Evolutionary conservation across 768 basidiomycete species (phyloP), one percentile per base, ranked within the genome.

Genomic region (Leucosporidium creatinivorum): DNA sequence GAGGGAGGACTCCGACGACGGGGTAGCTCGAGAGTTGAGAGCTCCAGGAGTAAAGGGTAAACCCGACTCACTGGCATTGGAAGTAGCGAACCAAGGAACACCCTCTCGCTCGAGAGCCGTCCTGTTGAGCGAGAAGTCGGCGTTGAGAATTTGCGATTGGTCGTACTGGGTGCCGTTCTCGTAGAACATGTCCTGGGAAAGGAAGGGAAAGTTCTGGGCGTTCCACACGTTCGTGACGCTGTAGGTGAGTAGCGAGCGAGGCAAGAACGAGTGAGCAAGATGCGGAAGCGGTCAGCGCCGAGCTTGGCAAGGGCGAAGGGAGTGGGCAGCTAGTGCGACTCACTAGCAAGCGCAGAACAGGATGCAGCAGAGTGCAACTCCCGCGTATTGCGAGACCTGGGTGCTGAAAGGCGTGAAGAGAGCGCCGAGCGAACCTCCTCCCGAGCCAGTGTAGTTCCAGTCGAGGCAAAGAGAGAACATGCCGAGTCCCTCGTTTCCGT

Each of bases 401-500:
- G 76, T 77, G 25, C 63, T 67, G 54, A 78, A 63, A 0, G 78
- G 78, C n/a, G 73, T 74, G 75, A 75, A 77, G 17, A 78, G 72
- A 25, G 39, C 39, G 13, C 39, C 39, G 39, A 44, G 39, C 6
- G 51, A 52, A 10, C 51, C 51, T 26, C 51, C 26, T 21, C 19
- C 18, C 28, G 12, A 28, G 17, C 21, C 25, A 33, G 47, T 15
- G 51, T 52, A 52, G 36, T 33, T 19, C 50, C 26, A 51, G 7
- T 17, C 58, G 23, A 26, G 33, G 55, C 49, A 25, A 18, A 65
- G 54, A 49, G 67, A 71, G 65, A 58, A 58, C 73, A 75, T 55
- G 19, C 75, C 68, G 44, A 73, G 67, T 36, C 79, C 80, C 68
- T 80, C 80, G 74, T 80, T 80, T 67, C 78, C 78, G 58, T 74